A percentile compares a stretch with the other conserved stretches of the same genome.
phyloP scores from a whole-genome alignment of 1,284 basidiomycete species.

The Naganishia albida region DNA sequence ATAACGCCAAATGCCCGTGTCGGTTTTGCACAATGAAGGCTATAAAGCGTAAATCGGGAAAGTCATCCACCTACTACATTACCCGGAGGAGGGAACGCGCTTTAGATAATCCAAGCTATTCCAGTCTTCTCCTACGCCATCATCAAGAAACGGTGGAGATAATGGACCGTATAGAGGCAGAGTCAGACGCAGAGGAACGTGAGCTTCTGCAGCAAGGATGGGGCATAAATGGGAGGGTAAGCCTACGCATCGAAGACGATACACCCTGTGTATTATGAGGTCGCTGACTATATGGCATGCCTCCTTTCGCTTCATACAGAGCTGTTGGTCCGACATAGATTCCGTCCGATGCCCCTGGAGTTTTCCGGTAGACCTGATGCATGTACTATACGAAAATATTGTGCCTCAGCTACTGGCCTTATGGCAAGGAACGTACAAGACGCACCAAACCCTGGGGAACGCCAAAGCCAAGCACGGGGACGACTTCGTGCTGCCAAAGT shows the following conservation, averaged over 20 bases:
- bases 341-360: background rate
- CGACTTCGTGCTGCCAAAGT: background rate
- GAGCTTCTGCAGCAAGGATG: background rate
- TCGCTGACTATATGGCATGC: too few species aligned
- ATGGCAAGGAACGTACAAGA: slow-evolving; percentile 1
- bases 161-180: background rate
- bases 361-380: slow-evolving; percentile 13
- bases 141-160: background rate
- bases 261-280: too few species aligned
- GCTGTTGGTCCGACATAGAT: background rate
- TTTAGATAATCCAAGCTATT: background rate
- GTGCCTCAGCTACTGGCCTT: background rate
- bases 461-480: background rate
- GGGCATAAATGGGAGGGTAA: slow-evolving; percentile 3
- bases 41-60: background rate
- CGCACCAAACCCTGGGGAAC: background rate
- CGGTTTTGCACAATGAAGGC: slow-evolving; percentile 8
- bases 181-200: background rate
- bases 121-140: background rate
- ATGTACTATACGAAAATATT: slow-evolving; percentile 15
- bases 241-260: too few species aligned
- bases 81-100: background rate
- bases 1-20: slow-evolving; percentile 8
- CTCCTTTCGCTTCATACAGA: background rate
- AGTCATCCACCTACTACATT: background rate